Conservation (phyloP, 176 grass and related monocot genomes). For the Zizania latifolia region DNA sequence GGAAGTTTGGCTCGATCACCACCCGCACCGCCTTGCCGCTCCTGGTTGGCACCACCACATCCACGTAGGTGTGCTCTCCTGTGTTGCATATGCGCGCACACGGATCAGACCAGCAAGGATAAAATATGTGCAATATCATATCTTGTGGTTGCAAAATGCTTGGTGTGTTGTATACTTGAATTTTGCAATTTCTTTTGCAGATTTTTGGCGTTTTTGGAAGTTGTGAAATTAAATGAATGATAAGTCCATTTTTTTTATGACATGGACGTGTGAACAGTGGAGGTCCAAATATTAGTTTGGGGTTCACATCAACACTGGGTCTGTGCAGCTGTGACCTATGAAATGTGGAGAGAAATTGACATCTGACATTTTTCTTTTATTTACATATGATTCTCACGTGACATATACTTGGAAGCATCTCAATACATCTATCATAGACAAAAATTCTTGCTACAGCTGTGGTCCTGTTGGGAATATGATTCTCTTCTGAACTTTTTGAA, state of each 20-base stretch:
- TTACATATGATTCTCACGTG: neutral
- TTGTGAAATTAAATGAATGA: neutral
- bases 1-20: constrained; percentile 56
- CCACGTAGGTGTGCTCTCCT: constrained; percentile 65
- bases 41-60: constrained; percentile 45
- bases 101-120: neutral
- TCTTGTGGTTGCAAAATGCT: too few species aligned
- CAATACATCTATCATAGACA: neutral
- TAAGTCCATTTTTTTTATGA: neutral
- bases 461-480: neutral
- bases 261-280: neutral
- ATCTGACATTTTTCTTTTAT: neutral
- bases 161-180: too few species aligned
- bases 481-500: neutral
- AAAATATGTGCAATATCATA: neutral
- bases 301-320: neutral
- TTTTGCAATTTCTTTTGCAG: neutral
- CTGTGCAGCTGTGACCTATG: neutral
- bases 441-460: neutral
- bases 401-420: neutral
- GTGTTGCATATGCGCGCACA: neutral
- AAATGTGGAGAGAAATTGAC: neutral
- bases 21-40: constrained; percentile 45
- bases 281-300: neutral
- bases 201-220: neutral